Percentiles rank a stretch among this genome's conserved stretches.
phyloP scores from a whole-genome alignment of 805 yeast species.

The Cyberlindnera maritima region DNA sequence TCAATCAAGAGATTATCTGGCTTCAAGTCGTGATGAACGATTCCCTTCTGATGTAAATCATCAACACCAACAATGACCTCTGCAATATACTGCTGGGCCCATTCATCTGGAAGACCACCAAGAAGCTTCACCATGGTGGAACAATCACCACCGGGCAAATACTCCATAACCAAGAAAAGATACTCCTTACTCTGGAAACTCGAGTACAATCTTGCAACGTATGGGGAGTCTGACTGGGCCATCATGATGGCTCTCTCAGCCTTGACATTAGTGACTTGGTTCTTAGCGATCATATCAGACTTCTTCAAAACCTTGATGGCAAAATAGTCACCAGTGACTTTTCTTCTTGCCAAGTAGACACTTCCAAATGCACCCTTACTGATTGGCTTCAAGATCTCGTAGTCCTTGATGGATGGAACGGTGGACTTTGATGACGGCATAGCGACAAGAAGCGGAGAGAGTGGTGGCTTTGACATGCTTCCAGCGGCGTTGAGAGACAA shows the following conservation, averaged over 20 bases:
- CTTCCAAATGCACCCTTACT: conserved; percentile 98
- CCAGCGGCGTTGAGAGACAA: conserved; percentile 21
- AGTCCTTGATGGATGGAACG: conserved; percentile 77
- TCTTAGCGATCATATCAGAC: conserved; percentile 95
- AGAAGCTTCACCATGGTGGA: conserved; percentile 80
- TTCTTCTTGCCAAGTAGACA: conserved; percentile 81
- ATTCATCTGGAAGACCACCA: conserved; percentile 79
- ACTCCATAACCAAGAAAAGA: conserved; percentile 93
- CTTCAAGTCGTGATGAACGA: conserved; percentile 91
- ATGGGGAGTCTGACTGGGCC: conserved; percentile 91
- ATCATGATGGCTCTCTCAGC: conserved; percentile 98
- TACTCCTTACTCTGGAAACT: conserved; percentile 88
- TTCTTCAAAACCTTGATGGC: conserved; percentile 92
- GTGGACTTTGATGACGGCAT: conserved; percentile 51
- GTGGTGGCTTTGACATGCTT: conserved; percentile 51
- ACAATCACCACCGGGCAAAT: conserved; percentile 92
- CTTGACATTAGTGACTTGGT: conserved; percentile 91
- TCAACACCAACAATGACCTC: conserved; percentile 90
- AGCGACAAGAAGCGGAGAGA: conserved; percentile 77
- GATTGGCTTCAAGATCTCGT: conserved; percentile 87
- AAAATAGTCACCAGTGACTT: conserved; percentile 87
- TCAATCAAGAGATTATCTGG: conserved; percentile 93
- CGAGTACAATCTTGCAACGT: conserved; percentile 84
- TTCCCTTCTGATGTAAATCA: conserved; percentile 83
- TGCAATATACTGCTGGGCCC: conserved; percentile 84